These are phyloP conservation scores for Alternaria viburni DNA, from an alignment of 2,329 filamentous ascomycete genomes.

Conservation along the genomic window DNA sequence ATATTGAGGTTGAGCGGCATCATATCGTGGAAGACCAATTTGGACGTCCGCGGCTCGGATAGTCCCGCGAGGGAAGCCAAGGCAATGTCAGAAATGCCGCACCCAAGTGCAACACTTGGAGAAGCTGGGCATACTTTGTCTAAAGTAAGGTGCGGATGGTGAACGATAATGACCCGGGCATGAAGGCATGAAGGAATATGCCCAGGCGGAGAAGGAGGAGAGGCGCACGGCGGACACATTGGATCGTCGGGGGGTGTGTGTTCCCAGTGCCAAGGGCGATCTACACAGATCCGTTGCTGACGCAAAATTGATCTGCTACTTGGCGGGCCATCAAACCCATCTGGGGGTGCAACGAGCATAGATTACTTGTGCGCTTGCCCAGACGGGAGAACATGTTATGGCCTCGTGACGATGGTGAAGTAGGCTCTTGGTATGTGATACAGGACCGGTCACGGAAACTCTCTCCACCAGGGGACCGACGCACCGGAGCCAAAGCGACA, in stretches of 20 bases:
- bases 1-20: not conserved
- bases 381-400: conserved; percentile 11
- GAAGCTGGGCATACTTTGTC: conserved; percentile 9
- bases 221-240: conserved; percentile 9
- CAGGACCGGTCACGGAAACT: conserved; percentile 5
- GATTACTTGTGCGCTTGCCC: conserved; percentile 9
- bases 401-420: not conserved
- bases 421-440: not conserved
- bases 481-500: conserved; percentile 12
- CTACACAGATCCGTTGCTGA: conserved; percentile 14
- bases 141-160: not conserved
- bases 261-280: conserved; percentile 23
- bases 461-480: conserved; percentile 15
- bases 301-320: conserved; percentile 17
- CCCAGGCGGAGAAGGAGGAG: conserved; percentile 13
- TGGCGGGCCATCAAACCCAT: conserved; percentile 6
- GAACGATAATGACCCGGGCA: conserved; percentile 5
- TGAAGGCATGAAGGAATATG: conserved; percentile 13
- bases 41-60: not conserved
- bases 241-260: conserved; percentile 4
- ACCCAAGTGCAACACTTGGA: conserved; percentile 2
- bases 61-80: not conserved
- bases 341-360: conserved; percentile 3
- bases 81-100: conserved; percentile 5
- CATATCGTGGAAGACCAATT: not conserved